Conservation (phyloP, 2,329 filamentous ascomycete genomes). For the Penicillium olsonii region DNA sequence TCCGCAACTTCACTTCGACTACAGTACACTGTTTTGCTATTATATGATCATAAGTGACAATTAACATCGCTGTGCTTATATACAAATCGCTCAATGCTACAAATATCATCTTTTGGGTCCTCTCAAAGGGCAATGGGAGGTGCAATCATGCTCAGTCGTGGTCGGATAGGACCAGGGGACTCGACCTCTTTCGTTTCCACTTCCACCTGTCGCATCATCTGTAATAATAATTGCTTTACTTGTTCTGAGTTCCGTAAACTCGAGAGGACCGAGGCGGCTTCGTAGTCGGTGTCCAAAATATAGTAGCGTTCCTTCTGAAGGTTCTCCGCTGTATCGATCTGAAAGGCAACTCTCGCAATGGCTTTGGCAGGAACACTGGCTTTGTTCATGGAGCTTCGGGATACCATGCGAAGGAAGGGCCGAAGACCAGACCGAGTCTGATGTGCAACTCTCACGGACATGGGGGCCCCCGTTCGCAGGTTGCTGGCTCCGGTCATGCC, state of each 20-base stretch:
- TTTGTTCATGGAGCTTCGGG: constrained; percentile 38
- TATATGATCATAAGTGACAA: no score
- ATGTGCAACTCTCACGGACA: constrained; percentile 33
- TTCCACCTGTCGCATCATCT: constrained; percentile 34
- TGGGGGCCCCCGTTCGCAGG: constrained; percentile 25
- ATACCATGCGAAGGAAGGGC: constrained; percentile 36
- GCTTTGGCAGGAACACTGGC: constrained; percentile 37
- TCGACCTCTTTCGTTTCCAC: constrained; percentile 29
- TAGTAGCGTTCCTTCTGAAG: constrained; percentile 36
- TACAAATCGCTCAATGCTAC: constrained; percentile 1
- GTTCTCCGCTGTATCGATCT: constrained; percentile 29
- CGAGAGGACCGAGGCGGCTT: constrained; percentile 38
- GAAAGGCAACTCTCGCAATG: constrained; percentile 39
- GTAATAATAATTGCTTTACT: constrained; percentile 32
- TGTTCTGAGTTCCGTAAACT: constrained; percentile 28
- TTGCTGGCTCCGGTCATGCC: constrained; percentile 29
- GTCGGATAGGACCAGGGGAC: constrained; percentile 29
- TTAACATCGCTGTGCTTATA: neutral
- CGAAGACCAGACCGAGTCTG: constrained; percentile 36
- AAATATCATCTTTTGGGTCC: neutral
- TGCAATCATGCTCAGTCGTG: constrained; percentile 21
- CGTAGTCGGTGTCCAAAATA: constrained; percentile 37
- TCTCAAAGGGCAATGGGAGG: constrained; percentile 8
- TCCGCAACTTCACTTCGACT: constrained; percentile 9
- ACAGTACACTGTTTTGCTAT: neutral